phyloP scores from a whole-genome alignment of 179 eudicot genomes.

The Beta macrorhiza region DNA sequence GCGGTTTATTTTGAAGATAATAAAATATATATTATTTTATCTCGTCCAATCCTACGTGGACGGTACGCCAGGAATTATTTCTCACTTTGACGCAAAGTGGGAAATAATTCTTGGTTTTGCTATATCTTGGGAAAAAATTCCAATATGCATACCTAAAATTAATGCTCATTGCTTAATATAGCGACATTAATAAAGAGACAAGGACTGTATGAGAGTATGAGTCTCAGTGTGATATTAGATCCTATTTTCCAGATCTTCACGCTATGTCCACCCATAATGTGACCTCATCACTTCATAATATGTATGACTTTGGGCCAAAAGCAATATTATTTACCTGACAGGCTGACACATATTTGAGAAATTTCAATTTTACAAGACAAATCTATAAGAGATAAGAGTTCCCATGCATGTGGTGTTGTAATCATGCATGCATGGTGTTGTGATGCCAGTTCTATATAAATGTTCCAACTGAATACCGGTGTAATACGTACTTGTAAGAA shows the following conservation, averaged over 20 bases:
- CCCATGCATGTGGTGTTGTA: not conserved
- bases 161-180: not conserved
- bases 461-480: not conserved
- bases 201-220: not conserved
- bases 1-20: too few relatives aligned
- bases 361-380: not conserved
- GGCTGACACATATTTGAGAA: constrained; percentile 6
- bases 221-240: not conserved
- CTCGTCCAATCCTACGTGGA: too few relatives aligned
- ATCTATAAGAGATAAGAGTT: not conserved
- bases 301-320: constrained; percentile 3
- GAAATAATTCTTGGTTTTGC: too few relatives aligned
- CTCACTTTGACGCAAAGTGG: too few relatives aligned
- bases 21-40: too few relatives aligned
- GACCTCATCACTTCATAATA: constrained; percentile 16
- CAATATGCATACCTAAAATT: too few relatives aligned
- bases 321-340: not conserved
- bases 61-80: too few relatives aligned
- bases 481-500: not conserved
- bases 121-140: too few relatives aligned
- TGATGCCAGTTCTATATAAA: constrained; percentile 18
- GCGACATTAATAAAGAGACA: too few relatives aligned
- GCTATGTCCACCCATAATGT: constrained; percentile 5
- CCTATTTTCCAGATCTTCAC: constrained; percentile 22
- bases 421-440: constrained; percentile 15